phyloP scores from a whole-genome alignment of 495 filamentous ascomycete genomes.

The Trichocladium antarcticum region DNA sequence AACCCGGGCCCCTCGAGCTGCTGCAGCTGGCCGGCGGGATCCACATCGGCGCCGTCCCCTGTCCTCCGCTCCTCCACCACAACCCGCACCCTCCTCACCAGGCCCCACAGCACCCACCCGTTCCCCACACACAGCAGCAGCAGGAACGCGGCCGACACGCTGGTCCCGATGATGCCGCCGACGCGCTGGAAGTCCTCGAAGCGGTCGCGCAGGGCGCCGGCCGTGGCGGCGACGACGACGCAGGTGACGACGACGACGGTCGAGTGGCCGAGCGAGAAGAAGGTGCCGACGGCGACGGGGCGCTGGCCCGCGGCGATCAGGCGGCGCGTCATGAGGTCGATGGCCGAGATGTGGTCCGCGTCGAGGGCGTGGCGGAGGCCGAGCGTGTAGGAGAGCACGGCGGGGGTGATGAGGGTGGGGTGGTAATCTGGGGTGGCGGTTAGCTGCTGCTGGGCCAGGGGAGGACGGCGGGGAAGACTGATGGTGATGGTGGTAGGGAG shows the following conservation, averaged over 20 bases:
- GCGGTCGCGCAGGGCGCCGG: conserved; percentile 62
- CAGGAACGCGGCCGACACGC: conserved; percentile 71
- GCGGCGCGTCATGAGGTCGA: conserved; percentile 88
- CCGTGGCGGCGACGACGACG: conserved; percentile 80
- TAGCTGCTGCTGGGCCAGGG: background rate
- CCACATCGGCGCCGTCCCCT: conserved; percentile 3
- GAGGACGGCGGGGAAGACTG: background rate
- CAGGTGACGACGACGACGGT: conserved; percentile 90
- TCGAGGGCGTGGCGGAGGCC: conserved; percentile 91
- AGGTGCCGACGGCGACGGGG: conserved; percentile 91
- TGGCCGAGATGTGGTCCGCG: conserved; percentile 92
- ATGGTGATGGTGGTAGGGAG: background rate
- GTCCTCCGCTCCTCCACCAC: conserved; percentile 38
- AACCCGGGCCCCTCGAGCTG: conserved; percentile 69
- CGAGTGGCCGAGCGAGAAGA: conserved; percentile 86
- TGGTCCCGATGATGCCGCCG: conserved; percentile 77
- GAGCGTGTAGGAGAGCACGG: conserved; percentile 78
- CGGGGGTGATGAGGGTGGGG: conserved; percentile 34
- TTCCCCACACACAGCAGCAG: conserved; percentile 77
- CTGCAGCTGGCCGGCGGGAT: conserved; percentile 46
- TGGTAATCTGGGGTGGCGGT: conserved; percentile 21
- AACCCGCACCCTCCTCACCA: conserved; percentile 54
- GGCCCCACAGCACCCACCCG: conserved; percentile 66
- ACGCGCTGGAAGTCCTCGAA: conserved; percentile 75
- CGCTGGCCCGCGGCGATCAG: conserved; percentile 78